Percentiles rank a stretch among this genome's conserved stretches.
Evolutionary conservation across 2,329 filamentous ascomycete genomes (phyloP).

Genomic region (Monilinia aucupariae): DNA sequence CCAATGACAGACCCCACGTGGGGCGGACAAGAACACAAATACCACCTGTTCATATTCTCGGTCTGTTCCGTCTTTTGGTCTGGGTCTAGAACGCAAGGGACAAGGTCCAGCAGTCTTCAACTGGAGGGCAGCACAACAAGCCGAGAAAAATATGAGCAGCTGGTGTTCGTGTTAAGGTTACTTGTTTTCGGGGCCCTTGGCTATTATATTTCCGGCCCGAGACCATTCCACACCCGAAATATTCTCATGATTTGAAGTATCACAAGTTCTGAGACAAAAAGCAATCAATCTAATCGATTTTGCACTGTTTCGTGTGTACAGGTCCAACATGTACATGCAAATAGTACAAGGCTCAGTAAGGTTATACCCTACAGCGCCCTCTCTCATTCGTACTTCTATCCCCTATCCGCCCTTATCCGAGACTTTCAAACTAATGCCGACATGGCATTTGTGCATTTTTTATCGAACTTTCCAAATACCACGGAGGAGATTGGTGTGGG

Average conservation of each 20-base stretch:
- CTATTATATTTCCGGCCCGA: slow-evolving; percentile 4
- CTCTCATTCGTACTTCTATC: neutral
- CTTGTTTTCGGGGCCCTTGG: neutral
- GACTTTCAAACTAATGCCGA: slow-evolving; percentile 1
- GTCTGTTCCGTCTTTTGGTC: neutral
- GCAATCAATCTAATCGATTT: slow-evolving; percentile 4
- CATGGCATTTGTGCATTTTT: slow-evolving; percentile 7
- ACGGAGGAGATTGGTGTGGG: neutral
- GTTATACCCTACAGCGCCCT: neutral
- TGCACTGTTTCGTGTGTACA: neutral
- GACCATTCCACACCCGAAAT: neutral
- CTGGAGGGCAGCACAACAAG: neutral
- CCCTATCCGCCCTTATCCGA: neutral
- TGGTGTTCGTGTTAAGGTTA: neutral
- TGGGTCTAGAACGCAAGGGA: slow-evolving; percentile 1
- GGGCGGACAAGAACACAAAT: slow-evolving; percentile 2
- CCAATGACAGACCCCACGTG: slow-evolving; percentile 6
- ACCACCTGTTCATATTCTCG: neutral
- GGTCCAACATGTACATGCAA: neutral
- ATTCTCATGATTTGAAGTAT: neutral
- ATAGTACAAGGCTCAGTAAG: neutral
- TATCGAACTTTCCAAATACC: neutral
- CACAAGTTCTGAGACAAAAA: neutral
- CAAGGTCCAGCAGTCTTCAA: neutral
- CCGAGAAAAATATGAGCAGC: neutral